Conservation (phyloP, 1,139 yeast genomes). For the Casaregolazyma lundiana region DNA sequence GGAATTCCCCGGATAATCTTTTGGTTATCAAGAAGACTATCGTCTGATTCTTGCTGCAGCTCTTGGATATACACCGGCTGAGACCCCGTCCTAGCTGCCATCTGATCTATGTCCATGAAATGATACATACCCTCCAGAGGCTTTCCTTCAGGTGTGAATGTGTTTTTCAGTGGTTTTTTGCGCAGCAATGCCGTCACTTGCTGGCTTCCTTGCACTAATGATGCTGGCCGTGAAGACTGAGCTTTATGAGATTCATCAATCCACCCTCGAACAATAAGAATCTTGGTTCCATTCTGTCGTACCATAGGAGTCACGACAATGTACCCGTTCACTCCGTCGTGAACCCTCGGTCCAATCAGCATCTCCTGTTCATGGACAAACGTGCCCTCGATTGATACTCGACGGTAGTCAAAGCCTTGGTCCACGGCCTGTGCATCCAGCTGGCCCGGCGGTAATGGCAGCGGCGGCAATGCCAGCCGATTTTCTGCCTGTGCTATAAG, state of each 20-base stretch:
- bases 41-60: conserved; percentile 30
- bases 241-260: conserved; percentile 66
- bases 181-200: conserved; percentile 71
- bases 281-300: conserved; percentile 63
- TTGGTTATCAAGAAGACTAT: conserved; percentile 28
- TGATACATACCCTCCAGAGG: conserved; percentile 52
- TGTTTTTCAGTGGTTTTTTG: conserved; percentile 63
- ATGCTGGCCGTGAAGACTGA: conserved; percentile 59
- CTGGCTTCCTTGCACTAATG: conserved; percentile 71
- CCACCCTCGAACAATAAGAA: conserved; percentile 92
- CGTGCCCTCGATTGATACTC: conserved; percentile 66
- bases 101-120: conserved; percentile 73
- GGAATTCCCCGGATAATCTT: conserved; percentile 78
- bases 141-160: conserved; percentile 74
- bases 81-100: conserved; percentile 66
- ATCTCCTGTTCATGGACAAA: conserved; percentile 84
- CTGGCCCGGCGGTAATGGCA: conserved; percentile 53
- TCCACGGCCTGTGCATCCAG: conserved; percentile 39
- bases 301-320: conserved; percentile 76
- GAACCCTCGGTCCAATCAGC: conserved; percentile 85
- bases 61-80: conserved; percentile 78
- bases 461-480: conserved; percentile 65
- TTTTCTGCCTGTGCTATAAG: conserved; percentile 81
- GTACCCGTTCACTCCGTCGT: conserved; percentile 75
- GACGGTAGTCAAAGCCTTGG: conserved; percentile 73